Percentiles rank a stretch among this genome's conserved stretches.
Evolutionary conservation across 768 basidiomycete species (phyloP).

Genomic region (Xerocomellus dryophilus): DNA sequence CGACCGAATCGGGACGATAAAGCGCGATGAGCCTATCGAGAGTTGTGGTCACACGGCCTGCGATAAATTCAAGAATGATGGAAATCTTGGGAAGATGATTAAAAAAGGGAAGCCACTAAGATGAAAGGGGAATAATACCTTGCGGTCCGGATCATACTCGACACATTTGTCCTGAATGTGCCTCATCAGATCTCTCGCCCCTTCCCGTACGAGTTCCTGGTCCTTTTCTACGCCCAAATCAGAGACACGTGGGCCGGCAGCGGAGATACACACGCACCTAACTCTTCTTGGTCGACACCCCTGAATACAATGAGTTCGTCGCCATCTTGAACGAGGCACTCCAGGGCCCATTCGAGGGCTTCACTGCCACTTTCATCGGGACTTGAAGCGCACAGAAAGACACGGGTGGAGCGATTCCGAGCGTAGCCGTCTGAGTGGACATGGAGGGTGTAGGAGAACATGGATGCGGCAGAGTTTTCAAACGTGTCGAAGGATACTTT

Average conservation of each 20-base stretch:
- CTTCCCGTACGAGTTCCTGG: constrained; percentile 73
- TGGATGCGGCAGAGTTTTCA: constrained; percentile 72
- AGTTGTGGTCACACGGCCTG: constrained; percentile 84
- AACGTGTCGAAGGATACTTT: constrained; percentile 84
- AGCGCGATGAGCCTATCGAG: constrained; percentile 91
- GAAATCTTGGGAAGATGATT: constrained; percentile 54
- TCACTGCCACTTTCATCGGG: constrained; percentile 84
- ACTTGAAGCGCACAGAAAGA: constrained; percentile 87
- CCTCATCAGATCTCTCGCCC: constrained; percentile 80
- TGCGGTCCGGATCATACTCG: constrained; percentile 73
- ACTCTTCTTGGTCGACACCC: constrained; percentile 83
- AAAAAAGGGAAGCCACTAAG: neutral
- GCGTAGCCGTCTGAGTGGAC: constrained; percentile 82
- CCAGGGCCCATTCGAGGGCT: constrained; percentile 91
- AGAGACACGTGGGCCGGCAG: neutral
- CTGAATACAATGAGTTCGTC: constrained; percentile 92
- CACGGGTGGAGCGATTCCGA: constrained; percentile 72
- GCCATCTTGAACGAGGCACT: constrained; percentile 78
- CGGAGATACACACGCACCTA: constrained; percentile 47
- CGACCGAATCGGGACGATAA: constrained; percentile 86
- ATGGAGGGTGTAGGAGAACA: constrained; percentile 86
- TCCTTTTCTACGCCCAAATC: constrained; percentile 54
- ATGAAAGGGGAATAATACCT: constrained; percentile 40
- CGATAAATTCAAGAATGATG: constrained; percentile 90
- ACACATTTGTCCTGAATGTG: constrained; percentile 77